Evolutionary conservation across 257 asterid genomes (phyloP).

Genomic region (Solanum clarkiae): DNA sequence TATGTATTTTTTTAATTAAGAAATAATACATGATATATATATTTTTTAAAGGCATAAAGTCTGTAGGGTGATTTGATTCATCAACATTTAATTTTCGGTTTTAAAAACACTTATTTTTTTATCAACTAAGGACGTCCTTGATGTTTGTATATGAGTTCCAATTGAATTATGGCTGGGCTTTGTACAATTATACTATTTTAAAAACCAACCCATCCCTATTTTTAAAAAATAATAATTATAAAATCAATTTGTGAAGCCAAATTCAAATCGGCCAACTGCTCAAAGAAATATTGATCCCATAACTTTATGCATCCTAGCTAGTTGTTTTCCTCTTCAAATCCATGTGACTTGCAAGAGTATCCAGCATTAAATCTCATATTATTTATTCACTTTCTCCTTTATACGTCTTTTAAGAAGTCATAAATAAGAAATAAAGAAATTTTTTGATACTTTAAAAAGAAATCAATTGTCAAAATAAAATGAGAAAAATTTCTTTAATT

Average conservation of each 20-base stretch:
- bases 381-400: accelerated
- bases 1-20: too few relatives aligned
- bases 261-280: neutral
- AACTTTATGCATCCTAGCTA: neutral
- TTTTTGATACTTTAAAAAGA: neutral
- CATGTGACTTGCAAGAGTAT: neutral
- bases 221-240: neutral
- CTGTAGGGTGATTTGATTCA: too few relatives aligned
- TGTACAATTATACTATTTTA: neutral
- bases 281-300: neutral
- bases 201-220: neutral
- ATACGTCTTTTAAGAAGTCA: too few relatives aligned
- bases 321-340: neutral
- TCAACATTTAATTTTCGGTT: too few relatives aligned
- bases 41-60: too few relatives aligned
- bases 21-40: too few relatives aligned
- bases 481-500: too few relatives aligned
- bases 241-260: neutral
- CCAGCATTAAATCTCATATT: neutral
- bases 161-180: neutral
- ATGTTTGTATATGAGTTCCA: neutral
- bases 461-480: neutral
- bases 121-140: neutral
- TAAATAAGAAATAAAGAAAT: too few relatives aligned
- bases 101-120: too few relatives aligned